Conservation (phyloP, 805 yeast genomes). For the Torulaspora quercuum region DNA sequence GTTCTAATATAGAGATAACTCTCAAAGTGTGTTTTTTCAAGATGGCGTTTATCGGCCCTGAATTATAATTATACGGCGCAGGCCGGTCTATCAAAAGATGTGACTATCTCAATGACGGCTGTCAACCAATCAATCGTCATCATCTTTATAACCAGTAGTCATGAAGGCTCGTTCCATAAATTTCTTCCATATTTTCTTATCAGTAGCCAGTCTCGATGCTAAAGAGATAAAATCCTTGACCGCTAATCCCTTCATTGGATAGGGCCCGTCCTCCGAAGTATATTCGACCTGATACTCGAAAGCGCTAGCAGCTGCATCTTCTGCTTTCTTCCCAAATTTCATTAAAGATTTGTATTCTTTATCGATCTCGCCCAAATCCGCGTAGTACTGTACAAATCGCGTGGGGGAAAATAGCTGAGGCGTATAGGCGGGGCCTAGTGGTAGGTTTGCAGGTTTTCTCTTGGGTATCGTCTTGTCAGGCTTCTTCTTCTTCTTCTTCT, state of each 20-base stretch:
- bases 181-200: conserved; percentile 52
- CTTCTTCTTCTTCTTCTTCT: conserved; percentile 27
- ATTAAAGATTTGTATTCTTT: conserved; percentile 42
- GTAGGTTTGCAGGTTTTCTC: conserved; percentile 50
- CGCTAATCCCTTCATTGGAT: conserved; percentile 50
- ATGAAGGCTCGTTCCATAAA: conserved; percentile 61
- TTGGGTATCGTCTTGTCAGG: conserved; percentile 61
- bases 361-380: conserved; percentile 56
- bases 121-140: too few relatives aligned
- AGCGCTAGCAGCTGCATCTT: conserved; percentile 44
- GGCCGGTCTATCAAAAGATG: too few relatives aligned
- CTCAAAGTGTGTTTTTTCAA: too few relatives aligned
- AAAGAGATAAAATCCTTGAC: conserved; percentile 61
- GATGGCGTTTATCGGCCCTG: too few relatives aligned
- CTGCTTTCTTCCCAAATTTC: conserved; percentile 57
- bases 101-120: too few relatives aligned
- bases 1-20: too few relatives aligned
- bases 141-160: conserved; percentile 59
- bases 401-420: conserved; percentile 72
- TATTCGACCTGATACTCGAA: conserved; percentile 67
- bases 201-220: conserved; percentile 52
- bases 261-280: conserved; percentile 59
- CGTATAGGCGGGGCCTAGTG: conserved; percentile 72
- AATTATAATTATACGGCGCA: too few relatives aligned
- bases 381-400: conserved; percentile 67